Percentiles rank a stretch among this genome's conserved stretches.
Evolutionary conservation across 78 protist species (phyloP).

Genomic region (Protostelium mycophagum): DNA sequence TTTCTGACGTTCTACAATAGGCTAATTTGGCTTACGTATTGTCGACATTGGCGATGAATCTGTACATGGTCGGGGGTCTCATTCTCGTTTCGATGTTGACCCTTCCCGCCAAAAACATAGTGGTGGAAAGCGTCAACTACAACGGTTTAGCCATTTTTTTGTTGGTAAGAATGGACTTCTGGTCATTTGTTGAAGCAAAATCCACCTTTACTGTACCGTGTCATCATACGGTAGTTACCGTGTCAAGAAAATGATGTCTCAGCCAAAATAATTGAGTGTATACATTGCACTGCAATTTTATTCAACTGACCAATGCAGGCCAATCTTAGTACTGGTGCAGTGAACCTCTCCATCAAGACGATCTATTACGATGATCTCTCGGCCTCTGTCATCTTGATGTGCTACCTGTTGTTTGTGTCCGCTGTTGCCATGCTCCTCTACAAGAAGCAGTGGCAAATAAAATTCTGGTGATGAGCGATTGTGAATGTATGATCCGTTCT

Average conservation of each 20-base stretch:
- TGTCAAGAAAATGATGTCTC: no score
- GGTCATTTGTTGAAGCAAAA: no score
- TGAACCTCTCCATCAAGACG: background rate
- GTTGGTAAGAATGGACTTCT: background rate
- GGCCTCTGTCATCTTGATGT: background rate
- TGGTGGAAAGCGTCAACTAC: background rate
- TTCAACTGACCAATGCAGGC: no score
- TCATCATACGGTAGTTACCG: no score
- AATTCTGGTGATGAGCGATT: background rate
- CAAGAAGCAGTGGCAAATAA: background rate
- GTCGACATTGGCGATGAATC: background rate
- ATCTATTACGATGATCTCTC: background rate
- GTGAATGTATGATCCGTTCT: no score
- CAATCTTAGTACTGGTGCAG: background rate
- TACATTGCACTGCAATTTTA: no score
- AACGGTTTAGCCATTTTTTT: background rate
- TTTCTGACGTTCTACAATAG: no score
- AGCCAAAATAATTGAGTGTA: no score
- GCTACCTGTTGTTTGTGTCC: background rate
- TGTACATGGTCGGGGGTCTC: background rate
- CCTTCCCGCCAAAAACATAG: background rate
- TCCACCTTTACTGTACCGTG: no score
- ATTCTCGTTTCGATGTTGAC: background rate
- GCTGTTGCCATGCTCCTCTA: background rate
- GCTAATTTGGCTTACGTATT: background rate